phyloP scores from a whole-genome alignment of 2,329 filamentous ascomycete genomes.

The Trichoderma atroviride region DNA sequence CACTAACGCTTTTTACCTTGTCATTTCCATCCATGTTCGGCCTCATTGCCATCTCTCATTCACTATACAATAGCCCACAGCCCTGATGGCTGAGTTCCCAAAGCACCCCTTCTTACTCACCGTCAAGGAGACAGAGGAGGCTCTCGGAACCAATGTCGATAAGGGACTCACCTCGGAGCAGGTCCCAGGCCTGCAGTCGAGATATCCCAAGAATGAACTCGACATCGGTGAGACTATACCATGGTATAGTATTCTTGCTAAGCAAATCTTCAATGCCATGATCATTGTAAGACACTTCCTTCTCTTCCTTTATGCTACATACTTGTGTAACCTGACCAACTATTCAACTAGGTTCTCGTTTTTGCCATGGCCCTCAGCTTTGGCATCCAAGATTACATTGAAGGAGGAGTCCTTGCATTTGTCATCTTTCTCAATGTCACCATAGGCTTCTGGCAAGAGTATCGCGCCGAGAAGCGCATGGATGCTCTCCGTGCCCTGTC shows the following conservation, averaged over 20 bases:
- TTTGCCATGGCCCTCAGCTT: constrained; percentile 76
- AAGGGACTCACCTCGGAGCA: constrained; percentile 65
- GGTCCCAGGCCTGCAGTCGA: constrained; percentile 59
- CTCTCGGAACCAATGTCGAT: constrained; percentile 65
- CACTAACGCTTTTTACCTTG: background rate
- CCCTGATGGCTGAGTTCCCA: constrained; percentile 46
- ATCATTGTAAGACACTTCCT: constrained; percentile 57
- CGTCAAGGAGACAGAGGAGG: constrained; percentile 62
- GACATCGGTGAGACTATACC: constrained; percentile 68
- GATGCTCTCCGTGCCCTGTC: constrained; percentile 63
- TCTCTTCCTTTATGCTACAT: background rate
- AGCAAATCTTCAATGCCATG: constrained; percentile 78
- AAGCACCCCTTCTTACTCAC: constrained; percentile 64
- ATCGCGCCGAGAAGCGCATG: constrained; percentile 67
- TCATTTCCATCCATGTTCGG: background rate
- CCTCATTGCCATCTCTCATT: background rate
- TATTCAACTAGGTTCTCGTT: constrained; percentile 65
- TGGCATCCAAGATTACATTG: constrained; percentile 67
- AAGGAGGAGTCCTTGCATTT: constrained; percentile 67
- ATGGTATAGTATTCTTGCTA: constrained; percentile 71
- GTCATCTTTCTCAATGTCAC: constrained; percentile 71
- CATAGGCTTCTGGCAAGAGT: constrained; percentile 69
- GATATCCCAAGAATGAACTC: constrained; percentile 70
- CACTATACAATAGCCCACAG: background rate
- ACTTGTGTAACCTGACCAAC: background rate